Percentiles rank a stretch among this genome's conserved stretches.
These are phyloP conservation scores for Ophioceras dolichostomum DNA, from an alignment of 2,329 filamentous ascomycete genomes.

Conservation along the genomic window DNA sequence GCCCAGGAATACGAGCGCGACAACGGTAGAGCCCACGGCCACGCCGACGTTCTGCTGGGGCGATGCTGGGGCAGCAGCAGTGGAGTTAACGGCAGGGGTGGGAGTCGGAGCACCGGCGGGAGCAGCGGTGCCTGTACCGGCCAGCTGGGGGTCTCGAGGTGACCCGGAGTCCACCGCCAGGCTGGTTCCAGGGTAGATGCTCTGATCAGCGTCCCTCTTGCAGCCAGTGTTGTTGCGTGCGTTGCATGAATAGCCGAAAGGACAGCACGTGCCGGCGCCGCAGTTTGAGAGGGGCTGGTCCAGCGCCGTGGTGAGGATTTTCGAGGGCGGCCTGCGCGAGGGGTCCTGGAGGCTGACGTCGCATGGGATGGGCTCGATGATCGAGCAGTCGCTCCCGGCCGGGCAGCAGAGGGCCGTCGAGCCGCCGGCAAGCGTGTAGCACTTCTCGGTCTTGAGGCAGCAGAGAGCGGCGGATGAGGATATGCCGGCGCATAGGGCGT, in stretches of 20 bases:
- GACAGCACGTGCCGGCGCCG: slow-evolving; percentile 48
- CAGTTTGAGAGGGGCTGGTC: slow-evolving; percentile 43
- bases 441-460: slow-evolving; percentile 42
- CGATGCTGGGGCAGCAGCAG: neutral
- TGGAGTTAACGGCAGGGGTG: neutral
- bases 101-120: neutral
- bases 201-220: slow-evolving; percentile 37
- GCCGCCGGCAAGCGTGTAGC: slow-evolving; percentile 46
- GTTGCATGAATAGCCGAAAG: slow-evolving; percentile 56
- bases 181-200: slow-evolving; percentile 9
- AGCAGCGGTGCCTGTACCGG: neutral
- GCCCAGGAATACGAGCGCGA: slow-evolving; percentile 2
- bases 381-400: slow-evolving; percentile 37
- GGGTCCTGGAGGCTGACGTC: slow-evolving; percentile 52
- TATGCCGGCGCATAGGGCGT: too few relatives aligned
- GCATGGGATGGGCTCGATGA: slow-evolving; percentile 53
- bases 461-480: slow-evolving; percentile 46
- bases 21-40: slow-evolving; percentile 1
- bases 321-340: slow-evolving; percentile 37
- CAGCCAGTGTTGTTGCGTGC: slow-evolving; percentile 34
- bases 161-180: too few relatives aligned
- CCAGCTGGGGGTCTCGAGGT: too few relatives aligned
- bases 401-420: slow-evolving; percentile 68
- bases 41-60: slow-evolving; percentile 1
- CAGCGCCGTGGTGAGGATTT: slow-evolving; percentile 55